Conservation (phyloP, 2,329 filamentous ascomycete genomes). For the Aphanocladium album region DNA sequence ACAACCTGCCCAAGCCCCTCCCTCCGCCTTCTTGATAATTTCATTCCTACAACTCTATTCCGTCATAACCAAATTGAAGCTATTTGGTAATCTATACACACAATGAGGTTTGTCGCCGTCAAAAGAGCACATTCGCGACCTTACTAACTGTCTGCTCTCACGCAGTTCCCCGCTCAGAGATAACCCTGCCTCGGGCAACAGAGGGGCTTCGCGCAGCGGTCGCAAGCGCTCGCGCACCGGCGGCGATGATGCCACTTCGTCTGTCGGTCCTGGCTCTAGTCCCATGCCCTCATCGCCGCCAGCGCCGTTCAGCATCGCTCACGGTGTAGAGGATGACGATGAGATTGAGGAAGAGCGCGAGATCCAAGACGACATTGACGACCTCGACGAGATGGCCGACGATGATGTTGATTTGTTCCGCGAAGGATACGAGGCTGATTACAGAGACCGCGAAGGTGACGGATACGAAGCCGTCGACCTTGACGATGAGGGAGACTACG, state of each 20-base stretch:
- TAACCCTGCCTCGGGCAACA: slow-evolving; percentile 78
- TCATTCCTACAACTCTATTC: not conserved
- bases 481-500: slow-evolving; percentile 74
- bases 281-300: slow-evolving; percentile 64
- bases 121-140: not conserved
- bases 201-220: slow-evolving; percentile 52
- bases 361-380: slow-evolving; percentile 66
- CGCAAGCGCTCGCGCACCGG: slow-evolving; percentile 52
- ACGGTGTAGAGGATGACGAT: slow-evolving; percentile 65
- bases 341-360: slow-evolving; percentile 68
- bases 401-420: slow-evolving; percentile 76
- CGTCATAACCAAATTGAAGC: not conserved
- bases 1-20: not conserved
- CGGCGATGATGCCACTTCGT: slow-evolving; percentile 47
- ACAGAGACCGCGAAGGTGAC: slow-evolving; percentile 62
- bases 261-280: slow-evolving; percentile 50
- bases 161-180: slow-evolving; percentile 74
- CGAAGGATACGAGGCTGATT: slow-evolving; percentile 68
- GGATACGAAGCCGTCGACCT: slow-evolving; percentile 65
- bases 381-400: slow-evolving; percentile 76
- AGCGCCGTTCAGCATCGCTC: slow-evolving; percentile 55
- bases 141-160: not conserved
- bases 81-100: not conserved
- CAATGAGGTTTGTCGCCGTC: slow-evolving; percentile 8
- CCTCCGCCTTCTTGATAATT: not conserved